Evolutionary conservation across 345 rosid species (phyloP).

Genomic region (Citrus medica): DNA sequence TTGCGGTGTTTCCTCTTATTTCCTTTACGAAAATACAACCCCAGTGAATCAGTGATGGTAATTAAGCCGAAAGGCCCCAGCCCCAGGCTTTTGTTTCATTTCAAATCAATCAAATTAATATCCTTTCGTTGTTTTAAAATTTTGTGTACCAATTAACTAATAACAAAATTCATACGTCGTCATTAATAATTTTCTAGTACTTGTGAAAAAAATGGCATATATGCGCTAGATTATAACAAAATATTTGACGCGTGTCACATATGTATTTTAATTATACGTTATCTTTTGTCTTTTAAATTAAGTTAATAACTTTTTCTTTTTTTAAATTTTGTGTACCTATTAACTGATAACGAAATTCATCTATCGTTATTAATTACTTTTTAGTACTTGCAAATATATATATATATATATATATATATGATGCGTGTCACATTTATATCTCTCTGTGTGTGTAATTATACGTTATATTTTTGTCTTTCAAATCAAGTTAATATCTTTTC

Average conservation of each 20-base stretch:
- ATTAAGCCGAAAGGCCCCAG: no score
- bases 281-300: neutral
- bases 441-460: no score
- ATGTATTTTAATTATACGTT: no score
- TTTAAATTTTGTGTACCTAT: neutral
- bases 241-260: no score
- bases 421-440: no score
- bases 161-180: neutral
- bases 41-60: no score
- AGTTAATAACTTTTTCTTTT: neutral
- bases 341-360: neutral
- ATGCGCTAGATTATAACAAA: rapidly evolving
- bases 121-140: neutral
- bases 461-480: no score
- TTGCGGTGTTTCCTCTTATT: neutral
- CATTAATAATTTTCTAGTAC: neutral
- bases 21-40: no score
- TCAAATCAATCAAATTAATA: neutral
- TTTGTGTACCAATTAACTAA: neutral
- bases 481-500: no score
- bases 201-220: no score
- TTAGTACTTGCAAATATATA: no score
- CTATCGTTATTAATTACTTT: neutral
- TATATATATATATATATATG: no score
- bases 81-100: neutral